Evolutionary conservation across 2,329 filamentous ascomycete genomes (phyloP).

Genomic region (Talaromyces sp.): DNA sequence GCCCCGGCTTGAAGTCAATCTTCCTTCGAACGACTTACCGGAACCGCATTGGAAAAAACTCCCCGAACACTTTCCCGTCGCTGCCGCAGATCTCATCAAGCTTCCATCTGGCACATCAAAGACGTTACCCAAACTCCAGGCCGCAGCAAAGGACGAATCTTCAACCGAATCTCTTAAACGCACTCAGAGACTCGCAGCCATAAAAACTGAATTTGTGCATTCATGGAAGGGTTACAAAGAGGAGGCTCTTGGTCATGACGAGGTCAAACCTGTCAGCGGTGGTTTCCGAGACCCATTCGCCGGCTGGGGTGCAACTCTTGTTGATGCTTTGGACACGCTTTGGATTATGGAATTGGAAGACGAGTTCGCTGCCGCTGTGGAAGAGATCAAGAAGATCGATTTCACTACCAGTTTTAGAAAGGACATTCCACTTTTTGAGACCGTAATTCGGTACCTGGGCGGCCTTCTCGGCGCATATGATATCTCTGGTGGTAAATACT

Average conservation of each 20-base stretch:
- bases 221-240: slow-evolving; percentile 79
- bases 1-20: not conserved
- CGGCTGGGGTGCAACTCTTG: slow-evolving; percentile 82
- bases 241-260: slow-evolving; percentile 80
- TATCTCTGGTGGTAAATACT: slow-evolving; percentile 65
- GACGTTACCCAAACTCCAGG: slow-evolving; percentile 71
- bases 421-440: slow-evolving; percentile 88
- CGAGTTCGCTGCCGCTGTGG: slow-evolving; percentile 74
- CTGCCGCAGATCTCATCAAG: slow-evolving; percentile 62
- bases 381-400: slow-evolving; percentile 67
- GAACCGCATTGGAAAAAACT: slow-evolving; percentile 67
- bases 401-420: slow-evolving; percentile 65
- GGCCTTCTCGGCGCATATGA: slow-evolving; percentile 84
- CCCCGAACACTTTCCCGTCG: slow-evolving; percentile 71
- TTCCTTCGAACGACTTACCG: slow-evolving; percentile 18
- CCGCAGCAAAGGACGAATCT: slow-evolving; percentile 61
- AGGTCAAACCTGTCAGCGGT: slow-evolving; percentile 68
- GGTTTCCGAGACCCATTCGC: slow-evolving; percentile 74
- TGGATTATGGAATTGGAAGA: slow-evolving; percentile 79
- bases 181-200: slow-evolving; percentile 56
- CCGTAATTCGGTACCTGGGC: slow-evolving; percentile 84
- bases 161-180: slow-evolving; percentile 57
- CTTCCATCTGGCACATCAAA: slow-evolving; percentile 69
- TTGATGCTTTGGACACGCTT: slow-evolving; percentile 75
- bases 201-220: slow-evolving; percentile 69